These are phyloP conservation scores for Capsicum baccatum DNA, from an alignment of 257 asterid genomes.

Conservation along the genomic window DNA sequence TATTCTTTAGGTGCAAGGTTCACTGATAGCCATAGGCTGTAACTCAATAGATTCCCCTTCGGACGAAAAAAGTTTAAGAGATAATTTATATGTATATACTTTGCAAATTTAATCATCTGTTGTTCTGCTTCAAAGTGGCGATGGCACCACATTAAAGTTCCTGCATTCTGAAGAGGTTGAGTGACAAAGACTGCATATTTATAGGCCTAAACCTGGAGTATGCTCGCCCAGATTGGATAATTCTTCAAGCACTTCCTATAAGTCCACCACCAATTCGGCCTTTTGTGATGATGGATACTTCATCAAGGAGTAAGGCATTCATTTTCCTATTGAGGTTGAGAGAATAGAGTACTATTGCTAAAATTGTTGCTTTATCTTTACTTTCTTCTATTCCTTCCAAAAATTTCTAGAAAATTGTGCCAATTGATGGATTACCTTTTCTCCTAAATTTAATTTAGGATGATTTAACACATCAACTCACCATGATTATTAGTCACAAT, in stretches of 20 bases:
- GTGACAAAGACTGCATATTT: conserved; percentile 81
- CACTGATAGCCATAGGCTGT: too few species aligned
- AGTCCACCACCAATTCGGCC: conserved; percentile 99
- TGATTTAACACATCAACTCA: conserved; percentile 98
- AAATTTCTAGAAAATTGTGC: conserved; percentile 18
- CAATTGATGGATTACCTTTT: not conserved
- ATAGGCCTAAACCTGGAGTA: conserved; percentile 87
- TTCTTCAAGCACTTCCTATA: conserved; percentile 97
- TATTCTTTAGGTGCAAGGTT: too few species aligned
- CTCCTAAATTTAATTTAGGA: conserved; percentile 63
- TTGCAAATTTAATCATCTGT: too few species aligned
- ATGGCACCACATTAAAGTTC: not conserved
- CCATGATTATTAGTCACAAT: conserved; percentile 95
- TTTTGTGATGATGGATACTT: conserved; percentile 99
- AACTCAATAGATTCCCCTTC: too few species aligned
- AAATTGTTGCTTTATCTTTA: not conserved
- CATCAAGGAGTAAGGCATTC: conserved; percentile 96
- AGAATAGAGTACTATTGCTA: conserved; percentile 3
- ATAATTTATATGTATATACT: too few species aligned
- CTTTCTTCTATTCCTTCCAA: conserved; percentile 24
- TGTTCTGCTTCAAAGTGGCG: conserved; percentile 65
- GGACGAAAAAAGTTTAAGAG: too few species aligned
- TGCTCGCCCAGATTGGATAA: conserved; percentile 99
- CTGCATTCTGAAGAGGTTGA: conserved; percentile 80
- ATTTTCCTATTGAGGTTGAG: conserved; percentile 33